phyloP scores from a whole-genome alignment of 148 eudicot species.

The Silene latifolia region DNA sequence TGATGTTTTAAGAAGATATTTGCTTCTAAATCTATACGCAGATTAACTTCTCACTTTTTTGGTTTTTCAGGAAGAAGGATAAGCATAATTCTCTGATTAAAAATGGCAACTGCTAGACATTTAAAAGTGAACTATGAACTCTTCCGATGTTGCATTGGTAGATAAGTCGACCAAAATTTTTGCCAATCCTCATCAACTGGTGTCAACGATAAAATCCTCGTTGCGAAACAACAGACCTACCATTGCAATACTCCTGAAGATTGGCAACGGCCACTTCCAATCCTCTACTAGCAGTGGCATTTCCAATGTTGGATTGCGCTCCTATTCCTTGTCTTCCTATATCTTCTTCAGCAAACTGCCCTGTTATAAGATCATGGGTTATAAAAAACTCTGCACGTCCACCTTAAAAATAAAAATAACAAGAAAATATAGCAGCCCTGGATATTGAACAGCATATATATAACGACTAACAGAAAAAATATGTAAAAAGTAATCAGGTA shows the following conservation, averaged over 20 bases:
- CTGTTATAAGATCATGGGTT: slow-evolving; percentile 33
- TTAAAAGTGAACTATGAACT: background rate
- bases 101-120: background rate
- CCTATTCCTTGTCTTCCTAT: slow-evolving; percentile 83
- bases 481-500: background rate
- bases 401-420: background rate
- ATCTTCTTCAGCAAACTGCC: slow-evolving; percentile 98
- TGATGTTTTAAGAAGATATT: too few species aligned
- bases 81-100: background rate
- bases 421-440: background rate
- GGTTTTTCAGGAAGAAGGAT: background rate
- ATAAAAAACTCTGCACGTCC: background rate
- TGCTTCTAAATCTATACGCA: too few species aligned
- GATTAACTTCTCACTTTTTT: too few species aligned
- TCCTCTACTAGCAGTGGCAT: slow-evolving; percentile 96
- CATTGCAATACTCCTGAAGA: slow-evolving; percentile 98
- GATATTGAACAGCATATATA: background rate
- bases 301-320: slow-evolving; percentile 58
- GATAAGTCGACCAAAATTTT: background rate
- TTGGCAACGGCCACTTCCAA: slow-evolving; percentile 98
- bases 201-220: slow-evolving; percentile 4
- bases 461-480: background rate
- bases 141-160: slow-evolving; percentile 5
- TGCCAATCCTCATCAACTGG: background rate
- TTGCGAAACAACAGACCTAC: slow-evolving; percentile 30